Percentiles rank a stretch among this genome's conserved stretches.
phyloP scores from a whole-genome alignment of 345 rosid genomes.

The Citrus australasica region DNA sequence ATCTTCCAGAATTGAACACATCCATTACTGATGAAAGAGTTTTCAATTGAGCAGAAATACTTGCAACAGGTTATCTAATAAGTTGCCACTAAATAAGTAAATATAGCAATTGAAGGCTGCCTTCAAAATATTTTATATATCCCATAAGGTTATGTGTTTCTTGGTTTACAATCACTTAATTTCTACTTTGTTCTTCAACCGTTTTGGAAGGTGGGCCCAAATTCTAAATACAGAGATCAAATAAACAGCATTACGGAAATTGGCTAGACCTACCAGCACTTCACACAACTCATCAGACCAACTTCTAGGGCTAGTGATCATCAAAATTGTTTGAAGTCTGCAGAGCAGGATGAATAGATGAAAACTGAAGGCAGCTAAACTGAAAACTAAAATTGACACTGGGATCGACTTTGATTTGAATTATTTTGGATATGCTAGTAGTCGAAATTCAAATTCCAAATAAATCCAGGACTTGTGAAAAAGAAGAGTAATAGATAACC shows the following conservation, averaged over 20 bases:
- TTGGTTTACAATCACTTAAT: too few species aligned
- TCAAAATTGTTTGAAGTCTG: background rate
- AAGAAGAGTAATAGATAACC: background rate
- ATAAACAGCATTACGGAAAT: background rate
- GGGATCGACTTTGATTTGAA: background rate
- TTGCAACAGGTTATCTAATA: background rate
- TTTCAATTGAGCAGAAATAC: background rate
- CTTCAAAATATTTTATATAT: too few species aligned
- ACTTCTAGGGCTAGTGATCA: background rate
- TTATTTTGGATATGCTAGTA: background rate
- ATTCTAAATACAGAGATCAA: background rate
- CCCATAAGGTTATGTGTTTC: background rate
- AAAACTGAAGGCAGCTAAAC: background rate
- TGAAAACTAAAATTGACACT: background rate
- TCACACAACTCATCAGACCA: background rate
- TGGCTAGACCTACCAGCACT: background rate
- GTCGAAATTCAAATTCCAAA: background rate
- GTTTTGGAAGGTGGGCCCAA: too few species aligned
- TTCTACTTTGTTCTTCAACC: too few species aligned
- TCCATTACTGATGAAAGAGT: background rate
- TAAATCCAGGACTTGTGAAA: background rate
- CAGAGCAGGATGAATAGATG: background rate
- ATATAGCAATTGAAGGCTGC: too few species aligned
- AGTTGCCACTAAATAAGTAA: too few species aligned
- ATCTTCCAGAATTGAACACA: background rate